Conservation (phyloP, 371 early-diverging fungal genomes). For the Lichtheimia ramosa region DNA sequence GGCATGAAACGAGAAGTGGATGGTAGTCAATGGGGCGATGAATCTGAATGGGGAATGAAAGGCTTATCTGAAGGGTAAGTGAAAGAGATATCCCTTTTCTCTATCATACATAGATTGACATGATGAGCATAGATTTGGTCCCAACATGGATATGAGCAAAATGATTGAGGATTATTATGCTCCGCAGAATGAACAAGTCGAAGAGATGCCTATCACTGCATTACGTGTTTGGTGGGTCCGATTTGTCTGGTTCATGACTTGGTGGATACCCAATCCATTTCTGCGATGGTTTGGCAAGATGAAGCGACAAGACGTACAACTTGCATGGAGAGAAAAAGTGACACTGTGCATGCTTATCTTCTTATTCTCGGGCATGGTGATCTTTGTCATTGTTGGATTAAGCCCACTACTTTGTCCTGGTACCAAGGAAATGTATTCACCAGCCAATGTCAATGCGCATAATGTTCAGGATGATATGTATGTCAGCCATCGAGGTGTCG, state of each 20-base stretch:
- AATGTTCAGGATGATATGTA: conserved; percentile 49
- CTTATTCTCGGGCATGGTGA: conserved; percentile 72
- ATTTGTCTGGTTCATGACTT: conserved; percentile 85
- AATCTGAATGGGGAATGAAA: conserved; percentile 56
- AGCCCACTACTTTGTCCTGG: conserved; percentile 88
- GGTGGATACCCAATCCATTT: conserved; percentile 82
- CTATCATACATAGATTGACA: not conserved
- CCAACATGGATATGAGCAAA: conserved; percentile 53
- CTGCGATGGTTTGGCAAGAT: conserved; percentile 71
- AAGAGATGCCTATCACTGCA: conserved; percentile 54
- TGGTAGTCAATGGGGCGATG: conserved; percentile 56
- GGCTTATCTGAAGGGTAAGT: conserved; percentile 52
- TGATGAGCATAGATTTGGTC: conserved; percentile 39
- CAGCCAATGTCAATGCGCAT: conserved; percentile 48
- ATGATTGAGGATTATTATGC: conserved; percentile 37
- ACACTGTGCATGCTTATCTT: conserved; percentile 89
- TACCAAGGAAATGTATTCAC: conserved; percentile 64
- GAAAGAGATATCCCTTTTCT: conserved; percentile 1
- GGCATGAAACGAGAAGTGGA: conserved; percentile 48
- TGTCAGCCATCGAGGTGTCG: conserved; percentile 69
- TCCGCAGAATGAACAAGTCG: conserved; percentile 25
- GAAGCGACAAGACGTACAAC: conserved; percentile 81
- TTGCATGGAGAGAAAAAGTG: conserved; percentile 97
- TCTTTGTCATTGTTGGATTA: conserved; percentile 91
- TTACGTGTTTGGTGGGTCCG: conserved; percentile 83